Evolutionary conservation across 169 alveolate species (phyloP), one percentile per base, ranked within the genome.

Genomic region (Cryptosporidium ubiquitum): DNA sequence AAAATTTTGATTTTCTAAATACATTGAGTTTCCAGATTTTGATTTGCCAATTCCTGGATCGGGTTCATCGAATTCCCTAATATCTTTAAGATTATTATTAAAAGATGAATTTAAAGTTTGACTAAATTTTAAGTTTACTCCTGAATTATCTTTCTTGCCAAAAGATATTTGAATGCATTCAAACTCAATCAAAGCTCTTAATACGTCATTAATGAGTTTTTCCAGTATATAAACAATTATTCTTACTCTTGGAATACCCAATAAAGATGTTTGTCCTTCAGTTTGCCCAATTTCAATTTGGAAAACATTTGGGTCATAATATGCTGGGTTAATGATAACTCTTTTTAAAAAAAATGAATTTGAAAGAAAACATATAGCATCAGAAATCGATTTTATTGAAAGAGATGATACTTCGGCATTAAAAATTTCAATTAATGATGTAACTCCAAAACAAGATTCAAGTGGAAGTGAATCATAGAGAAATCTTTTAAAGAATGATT

Each of bases 391-490:
- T 70, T 93, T 89, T 49, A 99, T 93, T 51, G 99, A 96, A 40
- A 98, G 98, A 35, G 98, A 94, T 6, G 98, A 96, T 31, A 99
- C 96, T 92, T 99, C 99, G 2, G 99, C 99, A 85, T 99, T 99
- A 47, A 99, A 84, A 91, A 97, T 99, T 58, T 98, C 99, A 37
- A 95, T 93, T 20, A 98, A 94, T 85, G 94, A 84, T 42, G 93
- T 93, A 61, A 95, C 96, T 40, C 96, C 95, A 70, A 97, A 93
- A 14, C 95, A 94, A 37, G 99, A 96, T 91, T 99, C 99, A 23
- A 98, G 98, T n/a, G 99, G 99, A 94, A 98, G 97, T 47, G 99
- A 99, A 91, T 98, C 98, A 93, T 98, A 98, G 84, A 98, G 94
- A 93, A 98, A 99, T 86, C 98, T 97, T 74, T 98, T 97, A 92